Percentiles rank a stretch among this genome's conserved stretches.
Evolutionary conservation across 345 rosid species (phyloP).

Genomic region (Pseudoturritis turrita): DNA sequence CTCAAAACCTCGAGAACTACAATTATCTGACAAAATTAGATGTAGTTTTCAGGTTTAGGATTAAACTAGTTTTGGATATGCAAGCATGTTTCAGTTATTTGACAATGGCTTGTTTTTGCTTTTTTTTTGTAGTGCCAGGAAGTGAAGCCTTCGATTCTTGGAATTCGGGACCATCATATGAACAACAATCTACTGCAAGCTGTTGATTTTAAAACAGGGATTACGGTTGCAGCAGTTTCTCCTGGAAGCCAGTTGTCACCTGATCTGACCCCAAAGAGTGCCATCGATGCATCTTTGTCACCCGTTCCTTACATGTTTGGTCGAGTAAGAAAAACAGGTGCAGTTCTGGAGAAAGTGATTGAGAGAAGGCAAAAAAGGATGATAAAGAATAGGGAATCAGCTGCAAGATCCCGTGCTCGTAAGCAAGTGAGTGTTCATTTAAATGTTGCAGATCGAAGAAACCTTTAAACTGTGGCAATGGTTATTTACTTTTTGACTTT

Average conservation of each 20-base stretch:
- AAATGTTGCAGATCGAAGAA: neutral
- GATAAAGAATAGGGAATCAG: conserved; percentile 98
- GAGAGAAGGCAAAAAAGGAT: conserved; percentile 98
- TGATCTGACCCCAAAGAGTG: conserved; percentile 70
- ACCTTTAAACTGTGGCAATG: neutral
- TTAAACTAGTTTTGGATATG: conserved; percentile 30
- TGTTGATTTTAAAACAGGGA: conserved; percentile 47
- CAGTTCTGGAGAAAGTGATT: conserved; percentile 80
- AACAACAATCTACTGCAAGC: conserved; percentile 44
- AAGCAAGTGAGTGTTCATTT: conserved; percentile 66
- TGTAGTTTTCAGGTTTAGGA: conserved; percentile 34
- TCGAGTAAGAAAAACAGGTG: conserved; percentile 66
- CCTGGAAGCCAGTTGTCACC: conserved; percentile 75
- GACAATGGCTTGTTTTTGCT: neutral
- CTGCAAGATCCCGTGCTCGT: conserved; percentile 98
- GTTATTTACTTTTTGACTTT: conserved; percentile 2
- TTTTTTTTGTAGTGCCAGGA: conserved; percentile 38
- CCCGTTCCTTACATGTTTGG: conserved; percentile 77
- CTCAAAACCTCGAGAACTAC: neutral
- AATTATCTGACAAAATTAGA: conserved; percentile 11
- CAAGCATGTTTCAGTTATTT: neutral
- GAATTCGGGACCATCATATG: conserved; percentile 49
- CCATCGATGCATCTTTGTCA: conserved; percentile 72
- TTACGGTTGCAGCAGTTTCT: conserved; percentile 45
- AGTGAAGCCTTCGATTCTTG: conserved; percentile 53